Conservation (phyloP, 2,329 filamentous ascomycete species). For the Neonectria neomacrospora region DNA sequence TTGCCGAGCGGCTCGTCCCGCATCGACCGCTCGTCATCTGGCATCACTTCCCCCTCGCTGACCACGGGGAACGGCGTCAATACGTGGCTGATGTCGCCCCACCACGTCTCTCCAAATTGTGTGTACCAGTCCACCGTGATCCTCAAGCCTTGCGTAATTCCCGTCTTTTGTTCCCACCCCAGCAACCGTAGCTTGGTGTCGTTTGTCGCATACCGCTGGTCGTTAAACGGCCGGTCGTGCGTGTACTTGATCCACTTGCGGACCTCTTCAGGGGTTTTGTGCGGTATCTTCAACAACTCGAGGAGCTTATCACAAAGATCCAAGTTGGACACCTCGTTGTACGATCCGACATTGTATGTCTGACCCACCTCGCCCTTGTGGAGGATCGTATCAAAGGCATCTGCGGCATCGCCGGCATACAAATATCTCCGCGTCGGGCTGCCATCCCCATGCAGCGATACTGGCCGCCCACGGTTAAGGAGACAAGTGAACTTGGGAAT, state of each 20-base stretch:
- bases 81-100: constrained; percentile 76
- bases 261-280: constrained; percentile 63
- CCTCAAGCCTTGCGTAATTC: constrained; percentile 70
- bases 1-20: constrained; percentile 48
- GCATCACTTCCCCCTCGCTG: constrained; percentile 64
- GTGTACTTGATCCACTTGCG: constrained; percentile 78
- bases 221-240: constrained; percentile 82
- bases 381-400: constrained; percentile 85
- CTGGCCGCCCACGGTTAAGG: constrained; percentile 71
- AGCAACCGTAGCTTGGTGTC: constrained; percentile 73
- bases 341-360: constrained; percentile 84
- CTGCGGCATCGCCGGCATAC: constrained; percentile 81
- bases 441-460: constrained; percentile 81
- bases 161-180: constrained; percentile 76
- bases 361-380: constrained; percentile 80
- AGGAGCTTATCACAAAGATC: constrained; percentile 74
- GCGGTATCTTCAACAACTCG: constrained; percentile 67
- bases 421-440: constrained; percentile 80
- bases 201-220: constrained; percentile 78
- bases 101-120: constrained; percentile 74
- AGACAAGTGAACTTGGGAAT: constrained; percentile 85
- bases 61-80: constrained; percentile 75
- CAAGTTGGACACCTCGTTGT: constrained; percentile 81
- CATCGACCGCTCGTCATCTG: constrained; percentile 55
- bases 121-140: constrained; percentile 78